Percentiles rank a stretch among this genome's conserved stretches.
phyloP scores from a whole-genome alignment of 257 asterid species.

The Nemophila menziesii region DNA sequence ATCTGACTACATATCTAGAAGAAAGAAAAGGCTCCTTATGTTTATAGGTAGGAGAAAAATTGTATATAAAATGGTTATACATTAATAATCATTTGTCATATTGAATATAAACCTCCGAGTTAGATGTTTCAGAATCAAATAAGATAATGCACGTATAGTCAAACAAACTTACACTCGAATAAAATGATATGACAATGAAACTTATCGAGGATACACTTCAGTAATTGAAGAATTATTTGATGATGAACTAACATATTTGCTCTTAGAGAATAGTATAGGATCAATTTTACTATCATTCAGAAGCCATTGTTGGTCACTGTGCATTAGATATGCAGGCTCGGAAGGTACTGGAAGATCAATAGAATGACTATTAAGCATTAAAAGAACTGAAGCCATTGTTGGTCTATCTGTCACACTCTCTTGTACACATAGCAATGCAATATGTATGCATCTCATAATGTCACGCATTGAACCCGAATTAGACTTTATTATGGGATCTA shows the following conservation, averaged over 20 bases:
- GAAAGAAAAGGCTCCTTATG: too few species aligned
- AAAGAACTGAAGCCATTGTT: slow-evolving; percentile 19
- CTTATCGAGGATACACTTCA: slow-evolving; percentile 4
- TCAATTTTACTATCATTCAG: too few species aligned
- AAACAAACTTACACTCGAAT: background rate
- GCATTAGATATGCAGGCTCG: slow-evolving; percentile 14
- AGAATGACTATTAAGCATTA: slow-evolving; percentile 19
- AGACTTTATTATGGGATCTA: slow-evolving; percentile 8
- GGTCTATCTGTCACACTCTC: slow-evolving; percentile 19
- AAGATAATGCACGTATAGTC: background rate
- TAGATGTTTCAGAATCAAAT: background rate
- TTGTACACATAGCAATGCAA: slow-evolving; percentile 23
- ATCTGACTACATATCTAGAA: too few species aligned
- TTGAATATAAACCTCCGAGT: background rate
- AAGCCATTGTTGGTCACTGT: too few species aligned
- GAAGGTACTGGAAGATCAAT: slow-evolving; percentile 12
- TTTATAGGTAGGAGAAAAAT: too few species aligned
- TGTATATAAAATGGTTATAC: too few species aligned
- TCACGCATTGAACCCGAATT: slow-evolving; percentile 5
- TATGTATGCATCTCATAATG: slow-evolving; percentile 16
- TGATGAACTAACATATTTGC: slow-evolving; percentile 3
- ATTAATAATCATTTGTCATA: too few species aligned
- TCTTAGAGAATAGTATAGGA: background rate
- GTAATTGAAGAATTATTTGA: background rate
- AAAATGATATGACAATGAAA: background rate